Conservation (phyloP, 257 asterid genomes). For the Phtheirospermum japonicum region DNA sequence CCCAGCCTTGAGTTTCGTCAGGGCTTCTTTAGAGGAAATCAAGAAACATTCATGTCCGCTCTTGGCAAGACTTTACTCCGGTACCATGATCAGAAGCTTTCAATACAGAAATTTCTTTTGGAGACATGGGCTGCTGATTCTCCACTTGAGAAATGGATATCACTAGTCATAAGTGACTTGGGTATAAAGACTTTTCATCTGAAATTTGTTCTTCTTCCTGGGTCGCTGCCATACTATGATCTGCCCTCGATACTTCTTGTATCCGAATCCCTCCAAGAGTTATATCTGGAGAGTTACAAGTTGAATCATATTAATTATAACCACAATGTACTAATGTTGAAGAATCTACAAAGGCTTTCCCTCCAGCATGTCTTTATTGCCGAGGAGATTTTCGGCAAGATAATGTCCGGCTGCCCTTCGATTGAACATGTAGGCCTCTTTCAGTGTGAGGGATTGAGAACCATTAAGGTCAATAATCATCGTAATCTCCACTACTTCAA, state of each 20-base stretch:
- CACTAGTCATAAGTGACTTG: not conserved
- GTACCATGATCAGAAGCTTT: not conserved
- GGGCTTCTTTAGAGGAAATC: no score
- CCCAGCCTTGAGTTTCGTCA: not conserved
- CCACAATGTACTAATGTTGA: not conserved
- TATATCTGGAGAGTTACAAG: not conserved
- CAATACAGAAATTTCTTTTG: no score
- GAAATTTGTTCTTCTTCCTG: not conserved
- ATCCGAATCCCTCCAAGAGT: not conserved
- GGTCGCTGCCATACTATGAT: not conserved
- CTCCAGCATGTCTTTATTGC: not conserved
- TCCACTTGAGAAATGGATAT: not conserved
- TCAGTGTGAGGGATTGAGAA: not conserved
- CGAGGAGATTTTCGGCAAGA: not conserved
- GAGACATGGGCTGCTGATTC: not conserved
- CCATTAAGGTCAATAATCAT: no score
- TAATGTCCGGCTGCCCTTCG: not conserved
- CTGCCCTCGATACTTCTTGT: not conserved
- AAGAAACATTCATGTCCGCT: not conserved
- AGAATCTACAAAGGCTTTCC: not conserved
- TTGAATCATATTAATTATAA: no score
- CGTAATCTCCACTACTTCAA: no score
- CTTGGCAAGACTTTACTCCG: not conserved
- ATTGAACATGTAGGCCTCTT: not conserved
- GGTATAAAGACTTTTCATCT: not conserved